Evolutionary conservation across 331 rosid genomes (phyloP), one percentile per base, ranked within the genome.

Genomic region (Dryas integrifolia): DNA sequence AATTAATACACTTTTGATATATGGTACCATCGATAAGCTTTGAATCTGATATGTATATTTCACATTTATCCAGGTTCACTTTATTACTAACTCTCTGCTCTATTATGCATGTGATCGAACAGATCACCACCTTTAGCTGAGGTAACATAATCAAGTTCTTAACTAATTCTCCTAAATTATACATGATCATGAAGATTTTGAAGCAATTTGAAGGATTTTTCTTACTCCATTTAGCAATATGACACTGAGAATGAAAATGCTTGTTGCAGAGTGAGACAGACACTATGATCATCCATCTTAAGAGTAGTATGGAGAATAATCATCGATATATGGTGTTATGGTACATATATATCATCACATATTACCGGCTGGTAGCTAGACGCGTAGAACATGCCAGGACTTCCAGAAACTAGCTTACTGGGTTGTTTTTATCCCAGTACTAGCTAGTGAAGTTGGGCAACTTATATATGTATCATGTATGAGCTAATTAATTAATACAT

Each of bases 31-130:
- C 24, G 24, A 21, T 21, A 21, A 21, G 24, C 24, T 21, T 21
- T 21, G 24, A 3, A 52, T 8, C 9, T 50, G 18, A 15, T 48
- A 38, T 40, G 14, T 11, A 6, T 16, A 44, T 44, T 51, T 82
- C 56, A 8, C 38, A 9, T 73, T 76, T 65, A 40, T 68, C 62
- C 90, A 92, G 98, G 98, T 63, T 92, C 98, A 26, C 96, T 92
- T 61, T 92, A 92, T 79, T 92, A 92, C 85, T 92, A 84, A 81
- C 60, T 10, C 47, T 39, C 9, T 24, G 46, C 56, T 15, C 35
- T 44, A 40, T 30, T 26, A 68, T 15, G 38, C 53, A 59, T 65
- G 45, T 65, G 71, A 21, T 21, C 24, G 24, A 35, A 30, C 45
- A 30, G 35, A 30, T 69, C 79, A 39, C 53, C 79, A 72, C 77